Conservation (phyloP, 2,329 filamentous ascomycete species). For the Daldinia eschscholtzii region DNA sequence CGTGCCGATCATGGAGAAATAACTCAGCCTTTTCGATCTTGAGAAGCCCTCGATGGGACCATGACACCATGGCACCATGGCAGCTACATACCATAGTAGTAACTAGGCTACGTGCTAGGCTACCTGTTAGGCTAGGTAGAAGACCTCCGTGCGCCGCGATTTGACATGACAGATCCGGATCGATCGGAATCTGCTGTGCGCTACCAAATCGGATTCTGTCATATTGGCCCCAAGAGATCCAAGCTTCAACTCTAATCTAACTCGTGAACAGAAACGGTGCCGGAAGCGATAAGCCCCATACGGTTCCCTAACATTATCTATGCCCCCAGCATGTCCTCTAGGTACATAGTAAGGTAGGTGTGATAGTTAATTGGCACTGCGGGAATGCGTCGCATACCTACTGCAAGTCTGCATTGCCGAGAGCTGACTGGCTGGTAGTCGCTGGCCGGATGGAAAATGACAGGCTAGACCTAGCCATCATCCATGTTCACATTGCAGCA, state of each 20-base stretch:
- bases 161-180: conserved; percentile 42
- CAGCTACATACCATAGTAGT: conserved; percentile 11
- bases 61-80: background rate
- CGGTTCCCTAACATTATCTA: conserved; percentile 9
- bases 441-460: conserved; percentile 25
- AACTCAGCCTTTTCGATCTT: conserved; percentile 34
- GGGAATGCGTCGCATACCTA: conserved; percentile 39
- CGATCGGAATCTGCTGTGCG: conserved; percentile 44
- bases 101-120: conserved; percentile 15
- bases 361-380: conserved; percentile 29
- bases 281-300: conserved; percentile 22
- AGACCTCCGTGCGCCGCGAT: conserved; percentile 28
- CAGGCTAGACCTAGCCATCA: conserved; percentile 19
- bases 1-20: conserved; percentile 42
- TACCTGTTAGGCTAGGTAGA: background rate
- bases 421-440: conserved; percentile 27
- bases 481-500: conserved; percentile 40
- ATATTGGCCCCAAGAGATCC: conserved; percentile 36
- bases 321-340: background rate
- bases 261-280: conserved; percentile 24
- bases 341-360: conserved; percentile 15
- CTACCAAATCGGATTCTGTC: conserved; percentile 39
- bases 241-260: conserved; percentile 37
- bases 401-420: conserved; percentile 40
- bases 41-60: conserved; percentile 19